A percentile compares a stretch with the other conserved stretches of the same genome.
Conservation (phyloP, 2,329 filamentous ascomycete species). For the Xylariaceae sp. region DNA sequence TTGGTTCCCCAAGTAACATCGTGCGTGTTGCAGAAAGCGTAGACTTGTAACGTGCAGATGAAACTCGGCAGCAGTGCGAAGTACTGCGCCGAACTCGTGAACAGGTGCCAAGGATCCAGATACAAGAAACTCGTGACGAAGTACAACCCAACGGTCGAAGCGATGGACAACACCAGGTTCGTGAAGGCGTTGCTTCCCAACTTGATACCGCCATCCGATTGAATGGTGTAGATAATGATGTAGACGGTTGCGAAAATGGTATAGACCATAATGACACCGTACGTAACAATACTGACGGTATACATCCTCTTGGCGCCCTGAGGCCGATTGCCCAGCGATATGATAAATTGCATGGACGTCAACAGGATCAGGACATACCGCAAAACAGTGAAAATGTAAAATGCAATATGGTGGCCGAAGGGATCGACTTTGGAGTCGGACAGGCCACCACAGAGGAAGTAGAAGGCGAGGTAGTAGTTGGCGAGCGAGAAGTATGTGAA, state of each 20-base stretch:
- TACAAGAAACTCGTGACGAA: constrained; percentile 96
- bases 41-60: constrained; percentile 96
- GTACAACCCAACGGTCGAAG: constrained; percentile 88
- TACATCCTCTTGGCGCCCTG: constrained; percentile 94
- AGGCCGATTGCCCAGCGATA: constrained; percentile 92
- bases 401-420: constrained; percentile 82
- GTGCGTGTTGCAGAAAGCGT: constrained; percentile 98
- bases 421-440: constrained; percentile 77
- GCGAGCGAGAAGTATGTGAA: constrained; percentile 98
- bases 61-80: constrained; percentile 88
- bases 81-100: constrained; percentile 87
- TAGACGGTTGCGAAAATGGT: constrained; percentile 86
- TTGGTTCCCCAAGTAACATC: constrained; percentile 99
- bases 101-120: constrained; percentile 98
- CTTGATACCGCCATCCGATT: constrained; percentile 40
- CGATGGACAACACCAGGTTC: constrained; percentile 86
- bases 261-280: constrained; percentile 91
- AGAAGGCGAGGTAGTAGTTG: constrained; percentile 99
- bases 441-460: constrained; percentile 91
- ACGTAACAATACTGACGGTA: constrained; percentile 81
- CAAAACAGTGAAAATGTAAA: constrained; percentile 80
- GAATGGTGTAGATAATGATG: constrained; percentile 76
- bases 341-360: constrained; percentile 92
- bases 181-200: constrained; percentile 90
- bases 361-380: constrained; percentile 82